Evolutionary conservation across 2,329 filamentous ascomycete genomes (phyloP).

Genomic region (Taxawa tesnikishii): DNA sequence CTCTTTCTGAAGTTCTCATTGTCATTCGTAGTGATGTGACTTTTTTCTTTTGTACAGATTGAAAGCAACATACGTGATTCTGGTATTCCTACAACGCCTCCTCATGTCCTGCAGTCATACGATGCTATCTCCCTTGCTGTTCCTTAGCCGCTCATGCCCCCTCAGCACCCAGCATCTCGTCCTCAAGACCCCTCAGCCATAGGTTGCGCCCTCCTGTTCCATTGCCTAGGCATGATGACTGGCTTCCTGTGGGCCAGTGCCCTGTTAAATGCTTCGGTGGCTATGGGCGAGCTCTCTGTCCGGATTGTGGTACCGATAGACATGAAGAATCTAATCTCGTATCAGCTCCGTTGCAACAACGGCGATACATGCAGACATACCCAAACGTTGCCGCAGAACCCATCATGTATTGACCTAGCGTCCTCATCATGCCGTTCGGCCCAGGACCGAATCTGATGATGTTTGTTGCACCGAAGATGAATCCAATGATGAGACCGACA

Average conservation of each 20-base stretch:
- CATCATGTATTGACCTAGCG: conserved; percentile 91
- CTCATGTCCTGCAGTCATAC: no score
- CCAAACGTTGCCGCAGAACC: conserved; percentile 75
- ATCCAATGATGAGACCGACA: conserved; percentile 91
- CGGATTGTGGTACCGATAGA: conserved; percentile 94
- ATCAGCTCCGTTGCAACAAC: neutral
- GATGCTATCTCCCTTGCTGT: no score
- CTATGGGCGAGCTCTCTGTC: conserved; percentile 70
- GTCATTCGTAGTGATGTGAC: no score
- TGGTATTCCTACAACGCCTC: no score
- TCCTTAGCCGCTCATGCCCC: no score
- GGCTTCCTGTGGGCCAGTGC: conserved; percentile 54
- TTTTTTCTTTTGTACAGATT: no score
- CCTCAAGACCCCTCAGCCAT: no score
- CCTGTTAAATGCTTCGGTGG: conserved; percentile 62
- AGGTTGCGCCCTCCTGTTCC: conserved; percentile 6
- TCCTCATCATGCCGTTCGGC: conserved; percentile 85
- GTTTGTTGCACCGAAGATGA: conserved; percentile 86
- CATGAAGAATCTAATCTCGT: conserved; percentile 71
- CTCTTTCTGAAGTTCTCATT: no score
- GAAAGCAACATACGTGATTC: no score
- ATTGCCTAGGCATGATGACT: conserved; percentile 48
- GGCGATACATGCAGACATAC: conserved; percentile 1
- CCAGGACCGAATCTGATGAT: conserved; percentile 94
- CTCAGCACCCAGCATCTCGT: no score